These are phyloP conservation scores for Saccharata proteae DNA, from an alignment of 2,329 filamentous ascomycete species.

Conservation along the genomic window DNA sequence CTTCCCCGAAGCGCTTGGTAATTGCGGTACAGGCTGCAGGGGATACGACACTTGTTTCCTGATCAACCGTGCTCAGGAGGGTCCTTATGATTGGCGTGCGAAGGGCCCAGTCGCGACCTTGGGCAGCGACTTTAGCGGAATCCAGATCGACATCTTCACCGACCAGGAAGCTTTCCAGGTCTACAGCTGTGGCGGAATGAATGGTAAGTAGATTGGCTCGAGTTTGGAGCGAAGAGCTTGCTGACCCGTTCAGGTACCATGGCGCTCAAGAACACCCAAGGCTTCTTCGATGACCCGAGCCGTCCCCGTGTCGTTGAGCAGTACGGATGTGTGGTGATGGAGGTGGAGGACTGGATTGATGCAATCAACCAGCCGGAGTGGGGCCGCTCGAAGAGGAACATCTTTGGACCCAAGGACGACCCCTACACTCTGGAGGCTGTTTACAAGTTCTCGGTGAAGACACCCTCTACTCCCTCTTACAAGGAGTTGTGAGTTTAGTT, in stretches of 20 bases:
- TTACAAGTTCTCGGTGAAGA: constrained; percentile 26
- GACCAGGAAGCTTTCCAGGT: constrained; percentile 85
- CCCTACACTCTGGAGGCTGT: constrained; percentile 33
- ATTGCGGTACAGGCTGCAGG: constrained; percentile 71
- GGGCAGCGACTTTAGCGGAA: constrained; percentile 65
- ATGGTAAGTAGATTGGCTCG: constrained; percentile 37
- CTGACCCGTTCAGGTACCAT: constrained; percentile 30
- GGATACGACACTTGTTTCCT: constrained; percentile 74
- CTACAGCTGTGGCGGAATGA: constrained; percentile 69
- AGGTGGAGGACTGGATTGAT: constrained; percentile 90
- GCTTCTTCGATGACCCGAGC: constrained; percentile 40
- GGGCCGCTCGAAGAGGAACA: constrained; percentile 48
- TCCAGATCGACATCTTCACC: constrained; percentile 66
- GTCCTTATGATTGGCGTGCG: constrained; percentile 51
- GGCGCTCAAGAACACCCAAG: constrained; percentile 59
- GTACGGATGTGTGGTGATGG: constrained; percentile 80
- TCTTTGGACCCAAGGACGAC: constrained; percentile 33
- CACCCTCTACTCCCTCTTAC: too few relatives aligned
- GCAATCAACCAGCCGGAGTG: constrained; percentile 86
- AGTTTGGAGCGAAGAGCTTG: background rate
- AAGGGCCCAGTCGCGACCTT: constrained; percentile 51
- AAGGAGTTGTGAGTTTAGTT: too few relatives aligned
- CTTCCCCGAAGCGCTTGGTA: constrained; percentile 51
- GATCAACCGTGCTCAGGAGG: constrained; percentile 48
- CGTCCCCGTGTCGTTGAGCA: constrained; percentile 54